Evolutionary conservation across 169 alveolate genomes (phyloP).

Genomic region (Plasmodium sp.): DNA sequence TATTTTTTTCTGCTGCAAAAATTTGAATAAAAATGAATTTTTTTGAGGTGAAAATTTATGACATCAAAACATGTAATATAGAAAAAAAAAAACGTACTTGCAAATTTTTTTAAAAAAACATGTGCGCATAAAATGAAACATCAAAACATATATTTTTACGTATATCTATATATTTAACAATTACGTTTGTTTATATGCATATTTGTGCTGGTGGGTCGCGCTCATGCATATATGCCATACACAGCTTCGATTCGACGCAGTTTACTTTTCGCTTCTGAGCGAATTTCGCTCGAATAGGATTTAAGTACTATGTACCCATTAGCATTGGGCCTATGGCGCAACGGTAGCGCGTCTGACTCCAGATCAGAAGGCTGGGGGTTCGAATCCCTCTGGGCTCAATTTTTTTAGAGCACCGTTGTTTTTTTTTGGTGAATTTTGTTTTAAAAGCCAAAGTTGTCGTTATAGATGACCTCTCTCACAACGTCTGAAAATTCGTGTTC

Average conservation of each 20-base stretch:
- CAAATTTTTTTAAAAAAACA: neutral
- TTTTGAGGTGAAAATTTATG: neutral
- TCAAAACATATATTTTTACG: neutral
- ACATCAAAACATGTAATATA: neutral
- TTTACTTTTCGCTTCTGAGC: neutral
- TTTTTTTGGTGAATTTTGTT: neutral
- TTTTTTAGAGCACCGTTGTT: neutral
- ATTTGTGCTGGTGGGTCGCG: neutral
- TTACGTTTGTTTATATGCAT: neutral
- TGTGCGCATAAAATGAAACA: neutral
- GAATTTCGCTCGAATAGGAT: neutral
- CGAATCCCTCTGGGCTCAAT: constrained; percentile 92
- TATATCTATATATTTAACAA: too few species aligned
- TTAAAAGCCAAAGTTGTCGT: neutral
- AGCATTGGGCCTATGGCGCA: constrained; percentile 90
- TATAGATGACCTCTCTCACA: neutral
- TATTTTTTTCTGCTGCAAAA: neutral
- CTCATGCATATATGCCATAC: neutral
- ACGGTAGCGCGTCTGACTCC: constrained; percentile 94
- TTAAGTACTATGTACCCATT: neutral
- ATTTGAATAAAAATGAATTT: neutral
- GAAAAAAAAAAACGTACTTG: neutral
- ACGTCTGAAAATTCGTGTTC: neutral
- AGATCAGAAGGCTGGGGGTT: constrained; percentile 93
- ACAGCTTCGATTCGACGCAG: too few species aligned